Evolutionary conservation across 805 yeast genomes (phyloP), one percentile per base, ranked within the genome.

Genomic region (Hanseniaspora lindneri): DNA sequence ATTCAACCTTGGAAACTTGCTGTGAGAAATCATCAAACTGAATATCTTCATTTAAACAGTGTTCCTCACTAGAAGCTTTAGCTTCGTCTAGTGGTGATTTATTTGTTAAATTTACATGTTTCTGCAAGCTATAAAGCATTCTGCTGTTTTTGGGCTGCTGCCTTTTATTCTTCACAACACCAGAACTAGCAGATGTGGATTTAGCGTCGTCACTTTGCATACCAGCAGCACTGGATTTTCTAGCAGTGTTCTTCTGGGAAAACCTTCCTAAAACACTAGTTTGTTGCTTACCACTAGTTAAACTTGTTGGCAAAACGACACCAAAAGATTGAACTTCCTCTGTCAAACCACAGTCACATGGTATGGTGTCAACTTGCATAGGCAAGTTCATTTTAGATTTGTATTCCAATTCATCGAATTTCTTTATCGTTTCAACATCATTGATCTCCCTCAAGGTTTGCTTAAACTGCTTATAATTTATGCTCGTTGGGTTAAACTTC

Each of bases 341-440:
- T 7, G 67, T 64, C 37, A 64, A 54, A 27, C 67, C 67, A 58
- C 67, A 64, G 32, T 64, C 66, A 53, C 67, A 64, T 7, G 65
- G 62, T 24, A 64, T 62, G 35, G 60, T 54, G 11, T 62, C 54
- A 1, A 59, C 54, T 19, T 56, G 57, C 9, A 61, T 60, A 10
- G 67, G 67, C 30, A 64, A 46, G 50, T 62, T 62, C 33, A 57
- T 56, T 25, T 56, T 53, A 4, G 60, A 51, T 44, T 64, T 59
- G 49, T 61, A 62, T 53, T 64, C 67, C 42, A 64, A 52, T 51
- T 63, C 67, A 50, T 64, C 66, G 42, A 64, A 64, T 44, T 61
- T 60, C 36, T 60, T 60, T 2, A 64, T 54, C 3, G 66, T 61
- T 19, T 60, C 64, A 40, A 59, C 47, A 52, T 64, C 67, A 37